Evolutionary conservation across 495 filamentous ascomycete genomes (phyloP).

Genomic region (Podospora pseudopauciseta): DNA sequence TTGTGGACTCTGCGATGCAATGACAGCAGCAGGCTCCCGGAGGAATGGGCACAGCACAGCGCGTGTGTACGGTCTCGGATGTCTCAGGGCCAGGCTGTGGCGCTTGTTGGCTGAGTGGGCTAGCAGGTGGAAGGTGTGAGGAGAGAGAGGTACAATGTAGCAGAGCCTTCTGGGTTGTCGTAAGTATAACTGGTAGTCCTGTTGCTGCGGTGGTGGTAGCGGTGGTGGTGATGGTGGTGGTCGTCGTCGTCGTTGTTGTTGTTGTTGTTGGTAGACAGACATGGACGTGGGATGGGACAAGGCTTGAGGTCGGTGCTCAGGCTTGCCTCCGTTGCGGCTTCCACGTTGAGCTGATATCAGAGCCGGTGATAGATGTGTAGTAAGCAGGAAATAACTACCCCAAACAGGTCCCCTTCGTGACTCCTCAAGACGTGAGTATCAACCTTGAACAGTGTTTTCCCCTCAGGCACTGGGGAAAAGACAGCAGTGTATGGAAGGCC

Average conservation of each 20-base stretch:
- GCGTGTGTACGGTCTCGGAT: slow-evolving; percentile 2
- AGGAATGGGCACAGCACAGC: slow-evolving; percentile 4
- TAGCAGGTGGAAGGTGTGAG: not conserved
- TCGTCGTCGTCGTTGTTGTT: not conserved
- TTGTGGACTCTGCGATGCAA: slow-evolving; percentile 4
- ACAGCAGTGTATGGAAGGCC: not conserved
- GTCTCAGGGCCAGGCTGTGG: slow-evolving; percentile 3
- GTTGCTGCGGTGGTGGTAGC: no score
- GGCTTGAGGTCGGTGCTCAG: no score
- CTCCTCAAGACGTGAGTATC: not conserved
- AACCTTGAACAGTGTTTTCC: not conserved
- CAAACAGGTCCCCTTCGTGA: not conserved
- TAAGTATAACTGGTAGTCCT: not conserved
- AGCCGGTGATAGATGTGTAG: not conserved
- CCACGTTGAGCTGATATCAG: not conserved
- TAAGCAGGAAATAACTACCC: no score
- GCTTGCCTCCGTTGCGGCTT: not conserved
- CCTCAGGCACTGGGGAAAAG: not conserved
- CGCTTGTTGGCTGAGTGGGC: slow-evolving; percentile 1
- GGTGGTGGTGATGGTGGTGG: no score
- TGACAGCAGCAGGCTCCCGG: slow-evolving; percentile 6
- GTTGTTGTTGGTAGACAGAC: not conserved
- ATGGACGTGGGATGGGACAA: not conserved
- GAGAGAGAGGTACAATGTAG: no score
- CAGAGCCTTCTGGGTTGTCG: no score